Evolutionary conservation across 306 rosid genomes (phyloP).

Genomic region (Vicia villosa): DNA sequence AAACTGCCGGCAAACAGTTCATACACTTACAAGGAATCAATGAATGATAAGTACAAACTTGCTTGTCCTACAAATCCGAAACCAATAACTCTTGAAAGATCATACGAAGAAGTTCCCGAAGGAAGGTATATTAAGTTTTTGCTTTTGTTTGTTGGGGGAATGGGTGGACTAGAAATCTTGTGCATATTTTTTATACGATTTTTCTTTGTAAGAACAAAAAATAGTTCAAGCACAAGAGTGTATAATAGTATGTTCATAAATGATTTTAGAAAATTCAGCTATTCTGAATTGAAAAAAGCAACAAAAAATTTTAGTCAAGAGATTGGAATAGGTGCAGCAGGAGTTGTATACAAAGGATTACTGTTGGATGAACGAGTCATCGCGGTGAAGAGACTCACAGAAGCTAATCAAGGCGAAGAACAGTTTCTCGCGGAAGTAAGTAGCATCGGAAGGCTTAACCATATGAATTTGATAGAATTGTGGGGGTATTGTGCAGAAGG

Average conservation of each 20-base stretch:
- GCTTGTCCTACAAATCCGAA: conserved; percentile 22
- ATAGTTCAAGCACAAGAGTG: conserved; percentile 16
- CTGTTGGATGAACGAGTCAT: conserved; percentile 46
- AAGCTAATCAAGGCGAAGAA: conserved; percentile 52
- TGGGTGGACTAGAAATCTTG: conserved; percentile 52
- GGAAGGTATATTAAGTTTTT: conserved; percentile 35
- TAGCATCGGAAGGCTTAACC: too few relatives aligned
- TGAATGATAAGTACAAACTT: neutral
- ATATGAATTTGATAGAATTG: too few relatives aligned
- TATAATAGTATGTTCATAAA: conserved; percentile 9
- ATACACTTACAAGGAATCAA: conserved; percentile 1
- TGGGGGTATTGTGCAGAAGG: too few relatives aligned
- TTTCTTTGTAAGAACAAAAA: conserved; percentile 22
- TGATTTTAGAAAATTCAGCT: conserved; percentile 53
- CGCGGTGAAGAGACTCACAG: conserved; percentile 53
- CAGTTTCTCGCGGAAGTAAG: too few relatives aligned
- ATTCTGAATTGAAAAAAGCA: conserved; percentile 50
- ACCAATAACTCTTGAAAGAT: conserved; percentile 16
- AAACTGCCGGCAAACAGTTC: conserved; percentile 39
- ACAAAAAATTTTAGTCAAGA: conserved; percentile 51
- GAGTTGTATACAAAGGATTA: conserved; percentile 5
- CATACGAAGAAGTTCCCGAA: conserved; percentile 6
- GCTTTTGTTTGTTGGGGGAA: conserved; percentile 47
- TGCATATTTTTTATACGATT: conserved; percentile 44
- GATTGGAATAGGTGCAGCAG: conserved; percentile 60